phyloP scores from a whole-genome alignment of 2,329 filamentous ascomycete species.

The Nigrospora oryzae region DNA sequence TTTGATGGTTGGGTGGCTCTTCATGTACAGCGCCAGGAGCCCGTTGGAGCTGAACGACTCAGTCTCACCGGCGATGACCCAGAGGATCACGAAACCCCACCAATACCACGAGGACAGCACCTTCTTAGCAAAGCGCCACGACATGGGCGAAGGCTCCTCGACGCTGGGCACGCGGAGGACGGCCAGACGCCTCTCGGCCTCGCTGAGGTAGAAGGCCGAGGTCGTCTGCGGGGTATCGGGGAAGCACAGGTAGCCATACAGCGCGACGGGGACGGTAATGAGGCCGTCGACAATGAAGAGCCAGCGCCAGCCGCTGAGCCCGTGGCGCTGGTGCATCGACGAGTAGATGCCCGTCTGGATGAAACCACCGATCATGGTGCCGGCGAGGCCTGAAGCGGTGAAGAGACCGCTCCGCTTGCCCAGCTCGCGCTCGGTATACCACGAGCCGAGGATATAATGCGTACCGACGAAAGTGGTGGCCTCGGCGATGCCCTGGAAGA shows the following conservation, averaged over 20 bases:
- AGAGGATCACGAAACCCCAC: slow-evolving; percentile 59
- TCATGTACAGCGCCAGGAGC: slow-evolving; percentile 42
- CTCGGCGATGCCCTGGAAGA: slow-evolving; percentile 47
- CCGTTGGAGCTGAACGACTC: slow-evolving; percentile 63
- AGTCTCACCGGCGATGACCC: slow-evolving; percentile 63
- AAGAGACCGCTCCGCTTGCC: slow-evolving; percentile 55
- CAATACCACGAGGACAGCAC: slow-evolving; percentile 54
- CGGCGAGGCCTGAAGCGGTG: slow-evolving; percentile 49
- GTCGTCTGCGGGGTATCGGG: slow-evolving; percentile 43
- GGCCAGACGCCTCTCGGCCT: slow-evolving; percentile 24
- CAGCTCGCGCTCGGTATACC: slow-evolving; percentile 53
- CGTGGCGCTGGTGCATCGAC: slow-evolving; percentile 34
- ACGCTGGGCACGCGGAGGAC: slow-evolving; percentile 28
- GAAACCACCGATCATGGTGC: slow-evolving; percentile 54
- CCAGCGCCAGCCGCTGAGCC: slow-evolving; percentile 48
- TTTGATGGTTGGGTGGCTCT: slow-evolving; percentile 31
- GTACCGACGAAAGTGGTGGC: slow-evolving; percentile 48
- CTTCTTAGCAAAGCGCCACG: slow-evolving; percentile 39
- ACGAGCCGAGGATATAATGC: slow-evolving; percentile 51
- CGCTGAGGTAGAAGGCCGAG: slow-evolving; percentile 37
- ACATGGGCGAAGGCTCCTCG: slow-evolving; percentile 34
- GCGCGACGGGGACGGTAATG: slow-evolving; percentile 46
- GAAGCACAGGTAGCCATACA: slow-evolving; percentile 46
- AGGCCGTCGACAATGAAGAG: slow-evolving; percentile 41
- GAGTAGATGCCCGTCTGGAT: slow-evolving; percentile 46